Evolutionary conservation across 192 early-diverging fungal species (phyloP).

Genomic region (Piromyces sp.): DNA sequence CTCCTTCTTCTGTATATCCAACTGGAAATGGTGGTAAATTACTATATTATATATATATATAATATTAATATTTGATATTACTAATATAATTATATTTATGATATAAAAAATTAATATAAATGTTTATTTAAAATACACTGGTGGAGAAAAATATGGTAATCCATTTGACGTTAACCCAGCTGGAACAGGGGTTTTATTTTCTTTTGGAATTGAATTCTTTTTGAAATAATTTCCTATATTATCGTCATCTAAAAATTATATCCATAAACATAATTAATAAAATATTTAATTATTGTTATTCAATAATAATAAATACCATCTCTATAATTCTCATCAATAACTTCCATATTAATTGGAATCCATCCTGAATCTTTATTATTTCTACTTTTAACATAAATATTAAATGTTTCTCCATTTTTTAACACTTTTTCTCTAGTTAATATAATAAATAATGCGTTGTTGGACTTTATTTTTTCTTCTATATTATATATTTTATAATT

Average conservation of each 20-base stretch:
- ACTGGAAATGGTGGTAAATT: background rate
- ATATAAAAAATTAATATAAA: too few relatives aligned
- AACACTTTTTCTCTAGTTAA: background rate
- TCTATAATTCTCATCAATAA: background rate
- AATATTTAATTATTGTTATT: too few relatives aligned
- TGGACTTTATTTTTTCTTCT: too few relatives aligned
- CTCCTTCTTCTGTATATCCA: background rate
- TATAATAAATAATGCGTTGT: too few relatives aligned
- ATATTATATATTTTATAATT: too few relatives aligned
- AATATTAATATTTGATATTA: too few relatives aligned
- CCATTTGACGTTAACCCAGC: background rate
- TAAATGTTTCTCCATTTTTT: background rate
- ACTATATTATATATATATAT: background rate
- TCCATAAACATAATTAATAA: too few relatives aligned
- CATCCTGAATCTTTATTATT: background rate
- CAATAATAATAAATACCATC: background rate
- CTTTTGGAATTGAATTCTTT: background rate
- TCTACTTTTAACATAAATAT: background rate
- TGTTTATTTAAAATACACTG: too few relatives aligned
- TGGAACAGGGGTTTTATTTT: background rate
- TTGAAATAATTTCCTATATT: background rate
- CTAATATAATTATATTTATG: background rate
- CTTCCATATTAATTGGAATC: background rate
- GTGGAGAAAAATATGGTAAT: background rate
- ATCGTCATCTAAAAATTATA: background rate